Evolutionary conservation across 441 rosid species (phyloP).

Genomic region (Viola pubescens): DNA sequence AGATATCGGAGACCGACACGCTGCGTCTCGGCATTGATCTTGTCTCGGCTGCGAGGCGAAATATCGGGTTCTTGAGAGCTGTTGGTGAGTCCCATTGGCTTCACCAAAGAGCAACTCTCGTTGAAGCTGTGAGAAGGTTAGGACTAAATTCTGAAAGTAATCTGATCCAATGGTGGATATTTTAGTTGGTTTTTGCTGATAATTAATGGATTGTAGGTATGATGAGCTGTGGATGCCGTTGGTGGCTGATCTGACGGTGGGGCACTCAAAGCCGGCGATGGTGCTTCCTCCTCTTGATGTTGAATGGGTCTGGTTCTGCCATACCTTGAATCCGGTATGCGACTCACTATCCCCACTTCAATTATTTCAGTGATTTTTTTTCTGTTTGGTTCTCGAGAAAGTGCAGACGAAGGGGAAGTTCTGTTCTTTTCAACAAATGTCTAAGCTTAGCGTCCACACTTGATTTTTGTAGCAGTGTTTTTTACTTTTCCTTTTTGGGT

Average conservation of each 20-base stretch:
- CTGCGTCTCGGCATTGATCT: conserved; percentile 49
- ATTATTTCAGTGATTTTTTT: background rate
- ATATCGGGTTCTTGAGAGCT: conserved; percentile 48
- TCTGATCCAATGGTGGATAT: conserved; percentile 15
- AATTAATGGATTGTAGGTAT: conserved; percentile 40
- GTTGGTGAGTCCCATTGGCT: conserved; percentile 62
- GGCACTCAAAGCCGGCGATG: conserved; percentile 43
- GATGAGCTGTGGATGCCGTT: conserved; percentile 95
- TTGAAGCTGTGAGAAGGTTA: conserved; percentile 76
- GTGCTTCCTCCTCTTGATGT: conserved; percentile 81
- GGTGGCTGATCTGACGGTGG: conserved; percentile 61
- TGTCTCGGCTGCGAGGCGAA: conserved; percentile 60
- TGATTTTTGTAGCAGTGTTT: too few relatives aligned
- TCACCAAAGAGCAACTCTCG: conserved; percentile 36
- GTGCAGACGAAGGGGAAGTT: conserved; percentile 1
- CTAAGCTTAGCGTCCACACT: too few relatives aligned
- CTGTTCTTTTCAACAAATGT: background rate
- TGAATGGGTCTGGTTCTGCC: conserved; percentile 97
- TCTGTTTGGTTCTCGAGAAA: conserved; percentile 26
- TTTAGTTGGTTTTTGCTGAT: background rate
- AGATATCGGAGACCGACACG: conserved; percentile 45
- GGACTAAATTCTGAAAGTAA: background rate
- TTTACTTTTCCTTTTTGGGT: background rate
- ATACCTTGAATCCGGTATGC: conserved; percentile 70
- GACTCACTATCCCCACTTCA: background rate